Percentiles rank a stretch among this genome's conserved stretches.
Evolutionary conservation across 2,329 filamentous ascomycete genomes (phyloP).

Genomic region (Cercospora berteroae): DNA sequence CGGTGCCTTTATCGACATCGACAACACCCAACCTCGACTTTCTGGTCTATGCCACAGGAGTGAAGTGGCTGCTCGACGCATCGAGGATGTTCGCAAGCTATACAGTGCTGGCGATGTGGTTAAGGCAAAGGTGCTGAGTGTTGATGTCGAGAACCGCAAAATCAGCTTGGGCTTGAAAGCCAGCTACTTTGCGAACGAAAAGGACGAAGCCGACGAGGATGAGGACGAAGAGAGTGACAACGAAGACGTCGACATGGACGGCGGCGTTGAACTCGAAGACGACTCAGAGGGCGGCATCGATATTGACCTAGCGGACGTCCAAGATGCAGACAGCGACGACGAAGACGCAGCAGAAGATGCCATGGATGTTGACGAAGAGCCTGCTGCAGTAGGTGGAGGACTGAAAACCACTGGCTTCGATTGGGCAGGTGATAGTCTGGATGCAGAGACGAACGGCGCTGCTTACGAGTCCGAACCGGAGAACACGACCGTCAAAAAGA

Average conservation of each 20-base stretch:
- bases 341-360: conserved; percentile 51
- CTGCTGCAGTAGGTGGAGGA: conserved; percentile 38
- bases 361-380: conserved; percentile 40
- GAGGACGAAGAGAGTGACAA: conserved; percentile 40
- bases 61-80: conserved; percentile 80
- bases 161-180: conserved; percentile 92
- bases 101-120: conserved; percentile 91
- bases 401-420: conserved; percentile 78
- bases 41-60: conserved; percentile 90
- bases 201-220: conserved; percentile 48
- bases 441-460: conserved; percentile 54
- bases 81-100: conserved; percentile 82
- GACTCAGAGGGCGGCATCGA: conserved; percentile 22
- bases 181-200: conserved; percentile 72
- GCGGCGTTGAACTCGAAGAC: conserved; percentile 30
- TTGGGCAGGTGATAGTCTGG: conserved; percentile 69
- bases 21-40: conserved; percentile 75
- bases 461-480: conserved; percentile 56
- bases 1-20: conserved; percentile 88
- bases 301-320: conserved; percentile 47
- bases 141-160: conserved; percentile 71
- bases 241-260: conserved; percentile 31
- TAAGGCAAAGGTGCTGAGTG: conserved; percentile 80
- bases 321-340: conserved; percentile 48
- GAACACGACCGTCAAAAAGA: conserved; percentile 47